Percentiles rank a stretch among this genome's conserved stretches.
These are phyloP conservation scores for Zymoseptoria tritici DNA, from an alignment of 2,329 filamentous ascomycete genomes.

Conservation along the genomic window DNA sequence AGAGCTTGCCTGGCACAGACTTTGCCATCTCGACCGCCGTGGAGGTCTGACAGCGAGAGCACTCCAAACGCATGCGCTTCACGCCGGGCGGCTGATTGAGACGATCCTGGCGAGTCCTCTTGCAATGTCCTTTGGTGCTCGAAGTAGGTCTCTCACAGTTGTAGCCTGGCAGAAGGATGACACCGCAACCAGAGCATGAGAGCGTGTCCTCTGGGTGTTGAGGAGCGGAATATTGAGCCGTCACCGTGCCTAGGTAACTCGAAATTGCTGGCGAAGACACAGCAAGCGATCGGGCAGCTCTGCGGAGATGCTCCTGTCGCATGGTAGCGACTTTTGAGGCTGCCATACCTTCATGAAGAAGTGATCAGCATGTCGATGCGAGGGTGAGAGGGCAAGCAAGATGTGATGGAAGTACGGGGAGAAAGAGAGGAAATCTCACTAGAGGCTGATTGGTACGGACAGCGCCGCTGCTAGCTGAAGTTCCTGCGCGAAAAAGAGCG, in stretches of 20 bases:
- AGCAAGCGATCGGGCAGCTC: conserved; percentile 1
- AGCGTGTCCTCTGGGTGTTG: conserved; percentile 47
- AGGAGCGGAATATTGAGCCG: conserved; percentile 28
- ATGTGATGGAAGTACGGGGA: neutral
- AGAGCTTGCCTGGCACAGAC: no score
- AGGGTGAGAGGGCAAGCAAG: neutral
- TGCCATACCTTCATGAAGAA: neutral
- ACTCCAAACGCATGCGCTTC: conserved; percentile 4
- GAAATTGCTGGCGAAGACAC: conserved; percentile 10
- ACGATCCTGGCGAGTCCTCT: conserved; percentile 5
- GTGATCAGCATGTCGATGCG: neutral
- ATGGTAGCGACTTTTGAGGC: neutral
- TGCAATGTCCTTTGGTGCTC: neutral
- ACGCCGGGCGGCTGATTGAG: neutral
- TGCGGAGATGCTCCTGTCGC: neutral
- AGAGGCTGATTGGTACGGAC: neutral
- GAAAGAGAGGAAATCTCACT: neutral
- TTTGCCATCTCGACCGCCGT: neutral
- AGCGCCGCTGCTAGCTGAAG: neutral
- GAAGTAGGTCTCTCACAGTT: conserved; percentile 6
- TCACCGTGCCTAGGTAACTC: conserved; percentile 4
- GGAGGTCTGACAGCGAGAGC: conserved; percentile 5
- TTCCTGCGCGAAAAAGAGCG: neutral
- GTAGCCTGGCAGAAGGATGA: conserved; percentile 49
- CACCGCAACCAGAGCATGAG: conserved; percentile 54